Conservation (phyloP, 177 flowering plant genomes). For the Vitis hybrid region DNA sequence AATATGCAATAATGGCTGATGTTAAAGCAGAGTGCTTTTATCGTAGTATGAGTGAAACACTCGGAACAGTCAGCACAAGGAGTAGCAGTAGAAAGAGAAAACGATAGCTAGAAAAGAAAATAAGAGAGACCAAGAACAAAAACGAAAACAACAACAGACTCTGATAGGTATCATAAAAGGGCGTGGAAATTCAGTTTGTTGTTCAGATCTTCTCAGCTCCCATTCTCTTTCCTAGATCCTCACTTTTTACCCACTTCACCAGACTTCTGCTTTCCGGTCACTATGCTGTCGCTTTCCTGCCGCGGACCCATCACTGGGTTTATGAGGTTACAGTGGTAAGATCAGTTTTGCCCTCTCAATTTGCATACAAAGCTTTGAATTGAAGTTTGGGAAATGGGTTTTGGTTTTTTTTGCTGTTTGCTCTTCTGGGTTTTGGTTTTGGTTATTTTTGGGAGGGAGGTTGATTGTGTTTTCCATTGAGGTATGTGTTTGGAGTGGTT, state of each 20-base stretch:
- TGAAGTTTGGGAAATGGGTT: constrained; percentile 4
- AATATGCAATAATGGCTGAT: constrained; percentile 17
- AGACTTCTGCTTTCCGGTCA: neutral
- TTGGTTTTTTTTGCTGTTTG: neutral
- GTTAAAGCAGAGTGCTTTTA: constrained; percentile 1
- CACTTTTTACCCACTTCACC: neutral
- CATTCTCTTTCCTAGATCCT: neutral
- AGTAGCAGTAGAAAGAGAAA: neutral
- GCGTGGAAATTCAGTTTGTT: constrained; percentile 8
- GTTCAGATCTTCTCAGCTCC: neutral
- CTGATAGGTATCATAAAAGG: neutral
- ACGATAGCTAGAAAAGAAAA: neutral
- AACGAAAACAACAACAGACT: neutral
- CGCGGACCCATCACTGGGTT: neutral
- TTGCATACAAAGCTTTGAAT: neutral
- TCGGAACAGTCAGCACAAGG: neutral
- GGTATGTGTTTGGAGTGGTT: neutral
- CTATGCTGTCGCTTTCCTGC: constrained; percentile 2
- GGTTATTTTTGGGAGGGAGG: neutral
- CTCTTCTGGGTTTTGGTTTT: neutral
- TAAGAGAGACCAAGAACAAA: no score
- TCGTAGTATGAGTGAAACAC: neutral
- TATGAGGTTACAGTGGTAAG: constrained; percentile 1
- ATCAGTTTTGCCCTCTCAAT: neutral
- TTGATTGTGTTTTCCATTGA: no score